Percentiles rank a stretch among this genome's conserved stretches.
Conservation (phyloP, 352 stramenopile genomes). For the Globisporangium orthogonon region DNA sequence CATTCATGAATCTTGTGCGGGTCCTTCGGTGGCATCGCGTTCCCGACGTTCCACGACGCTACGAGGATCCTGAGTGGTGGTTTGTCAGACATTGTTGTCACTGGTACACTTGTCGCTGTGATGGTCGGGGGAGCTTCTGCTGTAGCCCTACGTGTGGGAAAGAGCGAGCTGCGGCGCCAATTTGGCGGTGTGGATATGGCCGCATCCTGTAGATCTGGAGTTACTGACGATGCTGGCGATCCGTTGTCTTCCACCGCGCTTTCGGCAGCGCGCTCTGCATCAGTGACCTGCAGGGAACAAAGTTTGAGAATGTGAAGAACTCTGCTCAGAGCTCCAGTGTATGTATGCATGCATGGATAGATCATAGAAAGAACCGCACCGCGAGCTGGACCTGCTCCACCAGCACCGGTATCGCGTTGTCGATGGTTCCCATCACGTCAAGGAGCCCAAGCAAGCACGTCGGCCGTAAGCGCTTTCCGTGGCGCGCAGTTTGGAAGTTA, state of each 20-base stretch:
- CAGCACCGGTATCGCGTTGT: neutral
- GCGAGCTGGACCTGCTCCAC: neutral
- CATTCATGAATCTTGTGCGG: constrained; percentile 44
- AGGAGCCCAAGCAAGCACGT: too few species aligned
- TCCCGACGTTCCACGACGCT: constrained; percentile 83
- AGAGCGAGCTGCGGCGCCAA: constrained; percentile 6
- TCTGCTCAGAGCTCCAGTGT: too few species aligned
- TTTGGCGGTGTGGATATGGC: neutral
- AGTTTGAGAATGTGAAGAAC: neutral
- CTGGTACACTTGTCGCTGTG: neutral
- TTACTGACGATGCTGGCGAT: neutral
- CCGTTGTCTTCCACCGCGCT: neutral
- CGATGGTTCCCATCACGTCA: constrained; percentile 3
- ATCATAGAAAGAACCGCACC: neutral
- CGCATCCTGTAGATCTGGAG: neutral
- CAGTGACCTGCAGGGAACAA: neutral
- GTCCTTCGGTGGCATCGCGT: constrained; percentile 68
- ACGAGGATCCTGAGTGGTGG: constrained; percentile 47
- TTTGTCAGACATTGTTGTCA: neutral
- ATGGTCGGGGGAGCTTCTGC: neutral
- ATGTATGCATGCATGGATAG: too few species aligned
- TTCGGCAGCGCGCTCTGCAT: neutral
- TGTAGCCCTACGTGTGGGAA: neutral
- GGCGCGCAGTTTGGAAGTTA: too few species aligned
- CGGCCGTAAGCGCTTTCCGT: neutral